Conservation (phyloP, 2,329 filamentous ascomycete genomes). For the Colletotrichum salicis region DNA sequence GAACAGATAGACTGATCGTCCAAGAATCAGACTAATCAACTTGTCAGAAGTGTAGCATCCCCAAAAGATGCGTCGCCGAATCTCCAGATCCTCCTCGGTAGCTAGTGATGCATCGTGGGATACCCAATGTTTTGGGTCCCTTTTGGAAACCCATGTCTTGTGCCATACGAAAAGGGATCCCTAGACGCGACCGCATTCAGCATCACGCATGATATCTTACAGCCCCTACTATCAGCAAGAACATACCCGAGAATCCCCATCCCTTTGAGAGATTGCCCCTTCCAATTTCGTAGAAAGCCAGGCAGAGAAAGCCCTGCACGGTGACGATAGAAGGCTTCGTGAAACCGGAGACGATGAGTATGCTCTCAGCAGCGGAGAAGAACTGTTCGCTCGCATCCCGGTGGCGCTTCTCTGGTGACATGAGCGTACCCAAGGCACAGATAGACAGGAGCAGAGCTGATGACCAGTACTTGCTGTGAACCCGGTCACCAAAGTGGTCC, state of each 20-base stretch:
- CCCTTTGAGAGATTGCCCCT: slow-evolving; percentile 43
- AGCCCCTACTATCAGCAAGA: not conserved
- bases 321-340: slow-evolving; percentile 38
- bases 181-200: not conserved
- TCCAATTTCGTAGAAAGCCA: slow-evolving; percentile 44
- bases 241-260: slow-evolving; percentile 42
- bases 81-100: slow-evolving; percentile 40
- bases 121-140: slow-evolving; percentile 40
- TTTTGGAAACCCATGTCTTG: slow-evolving; percentile 44
- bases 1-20: slow-evolving; percentile 34
- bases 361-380: slow-evolving; percentile 40
- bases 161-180: slow-evolving; percentile 44
- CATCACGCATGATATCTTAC: not conserved
- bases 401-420: slow-evolving; percentile 28
- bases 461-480: slow-evolving; percentile 42
- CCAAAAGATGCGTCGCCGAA: slow-evolving; percentile 44
- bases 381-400: slow-evolving; percentile 36
- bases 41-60: slow-evolving; percentile 44
- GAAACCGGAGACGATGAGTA: slow-evolving; percentile 40
- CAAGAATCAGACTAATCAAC: slow-evolving; percentile 37
- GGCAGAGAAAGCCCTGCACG: slow-evolving; percentile 41
- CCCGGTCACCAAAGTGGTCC: slow-evolving; percentile 36
- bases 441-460: slow-evolving; percentile 38
- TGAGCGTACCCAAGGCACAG: slow-evolving; percentile 39
- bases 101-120: slow-evolving; percentile 35